Conservation (phyloP, 2,329 filamentous ascomycete genomes). For the Fusarium denticulatum region DNA sequence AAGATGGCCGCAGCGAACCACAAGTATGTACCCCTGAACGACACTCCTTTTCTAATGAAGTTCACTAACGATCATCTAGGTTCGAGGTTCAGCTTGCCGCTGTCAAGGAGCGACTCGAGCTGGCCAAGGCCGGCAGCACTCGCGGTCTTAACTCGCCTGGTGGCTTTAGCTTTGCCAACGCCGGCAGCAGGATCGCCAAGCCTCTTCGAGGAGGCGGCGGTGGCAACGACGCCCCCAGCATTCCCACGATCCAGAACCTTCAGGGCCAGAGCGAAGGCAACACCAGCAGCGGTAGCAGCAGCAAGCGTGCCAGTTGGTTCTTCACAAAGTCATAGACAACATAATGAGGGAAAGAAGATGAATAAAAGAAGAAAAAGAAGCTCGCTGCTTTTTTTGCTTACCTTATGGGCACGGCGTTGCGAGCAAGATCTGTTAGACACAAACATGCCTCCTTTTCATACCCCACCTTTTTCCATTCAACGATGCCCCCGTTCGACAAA, state of each 20-base stretch:
- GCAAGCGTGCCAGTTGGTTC: constrained; percentile 80
- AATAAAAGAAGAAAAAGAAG: constrained; percentile 36
- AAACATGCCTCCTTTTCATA: constrained; percentile 25
- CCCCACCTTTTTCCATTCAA: constrained; percentile 22
- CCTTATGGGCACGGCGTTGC: constrained; percentile 43
- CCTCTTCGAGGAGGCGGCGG: constrained; percentile 72
- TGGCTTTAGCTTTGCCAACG: constrained; percentile 76
- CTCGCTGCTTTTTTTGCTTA: constrained; percentile 39
- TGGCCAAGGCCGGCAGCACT: constrained; percentile 90
- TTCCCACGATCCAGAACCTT: constrained; percentile 67
- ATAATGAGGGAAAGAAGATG: constrained; percentile 30
- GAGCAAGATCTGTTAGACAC: constrained; percentile 38
- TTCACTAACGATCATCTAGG: constrained; percentile 60
- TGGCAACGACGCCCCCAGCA: constrained; percentile 54
- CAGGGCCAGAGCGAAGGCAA: constrained; percentile 45
- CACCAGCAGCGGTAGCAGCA: constrained; percentile 50
- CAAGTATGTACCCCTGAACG: constrained; percentile 71
- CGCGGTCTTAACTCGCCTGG: constrained; percentile 77
- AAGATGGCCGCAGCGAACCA: constrained; percentile 98
- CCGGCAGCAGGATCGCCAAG: constrained; percentile 75
- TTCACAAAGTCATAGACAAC: constrained; percentile 68
- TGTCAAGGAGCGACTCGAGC: constrained; percentile 97
- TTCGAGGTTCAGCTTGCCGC: constrained; percentile 97
- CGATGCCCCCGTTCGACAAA: constrained; percentile 25
- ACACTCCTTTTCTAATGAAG: neutral